Evolutionary conservation across 2,329 filamentous ascomycete species (phyloP), one percentile per base, ranked within the genome.

Genomic region (Colletotrichum agaves): DNA sequence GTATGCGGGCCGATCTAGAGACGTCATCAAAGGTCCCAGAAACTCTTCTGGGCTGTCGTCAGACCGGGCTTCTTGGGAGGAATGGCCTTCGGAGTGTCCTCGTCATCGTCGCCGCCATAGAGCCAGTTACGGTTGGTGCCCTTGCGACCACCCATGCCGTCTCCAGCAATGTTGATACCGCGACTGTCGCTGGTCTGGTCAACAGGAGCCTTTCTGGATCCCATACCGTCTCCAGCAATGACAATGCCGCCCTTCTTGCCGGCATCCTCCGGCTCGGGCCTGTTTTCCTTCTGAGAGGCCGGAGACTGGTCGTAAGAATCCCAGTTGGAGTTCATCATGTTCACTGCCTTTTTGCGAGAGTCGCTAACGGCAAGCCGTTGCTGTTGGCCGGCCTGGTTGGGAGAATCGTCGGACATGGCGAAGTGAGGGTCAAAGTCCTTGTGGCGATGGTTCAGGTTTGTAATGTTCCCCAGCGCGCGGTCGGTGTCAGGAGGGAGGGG

Each of bases 341-440:
- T 90, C 60, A 92, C 87, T 3, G 85, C 90, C 80, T 93, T 93
- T 77, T 87, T 84, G 71, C 87, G 88, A 70, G 89, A 87, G 61
- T 88, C 85, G 58, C 85, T 78, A 19, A 89, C 75, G 19, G 80
- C 81, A 74, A 83, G 77, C 17, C 65, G 65, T 74, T 81, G 75
- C 63, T 75, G 73, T 74, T 77, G 78, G 39, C 78, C 72, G 61
- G 82, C 82, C 17, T 77, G 77, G 10, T 80, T 81, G 37, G 89
- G 88, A 68, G 88, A 88, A 44, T 88, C 83, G 76, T 97, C 93
- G 6, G 85, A 84, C 82, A 97, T 90, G 58, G 84, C 84, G 82
- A 94, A 97, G 73, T 97, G 93, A 19, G 89, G 79, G 55, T 90
- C 89, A 73, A 97, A 94, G 76, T 93, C 88, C 78, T 94, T 93